Evolutionary conservation across 2,329 filamentous ascomycete species (phyloP), one percentile per base, ranked within the genome.

Genomic region (Microcyclosporella mali): DNA sequence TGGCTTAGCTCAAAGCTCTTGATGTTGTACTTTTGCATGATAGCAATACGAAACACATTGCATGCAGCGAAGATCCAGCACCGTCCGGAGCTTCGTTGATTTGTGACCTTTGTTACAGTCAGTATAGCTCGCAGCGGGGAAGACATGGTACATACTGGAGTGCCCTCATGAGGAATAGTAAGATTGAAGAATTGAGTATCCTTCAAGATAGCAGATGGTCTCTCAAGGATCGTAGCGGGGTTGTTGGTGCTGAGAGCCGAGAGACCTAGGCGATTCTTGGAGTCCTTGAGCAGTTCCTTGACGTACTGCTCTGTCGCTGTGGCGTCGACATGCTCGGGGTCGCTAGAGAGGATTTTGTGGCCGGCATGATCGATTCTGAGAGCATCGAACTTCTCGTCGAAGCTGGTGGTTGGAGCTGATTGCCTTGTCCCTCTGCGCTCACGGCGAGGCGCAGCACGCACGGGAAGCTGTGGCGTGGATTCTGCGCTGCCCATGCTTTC

Each of bases 21-120:
- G 15, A 94, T 76, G 50, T 81, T 78, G 65, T 94, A 85, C 57
- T 82, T 82, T 66, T 85, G 84, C 83, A 92, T 90, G 35, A 94
- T 72, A 1, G 87, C 84, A n/a, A 94, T 77, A 19, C 88, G 83
- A 68, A 94, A 92, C 43, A 94, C 82, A 56, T 94, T 94, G n/a
- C 86, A 92, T 3, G 85, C 80, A 1, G 88, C 88, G 56, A 95
- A 95, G 50, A 94, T 78, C 88, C 88, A 95, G 72, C 88, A 95
- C 51, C 88, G 76, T 6, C 88, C 88, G 2, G 84, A 88, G 6
- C 78, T 78, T 27, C 82, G 75, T 68, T 95, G 88, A 63, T 94
- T 89, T 0, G 88, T 94, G 49, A 94, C 82, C 50, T 52, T 8
- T n/a, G n/a, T 1, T 6, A 19, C 29, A 12, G 31, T 46, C 27